Evolutionary conservation across 495 filamentous ascomycete genomes (phyloP), one percentile per base, ranked within the genome.

Genomic region (Alectoria sarmentosa): DNA sequence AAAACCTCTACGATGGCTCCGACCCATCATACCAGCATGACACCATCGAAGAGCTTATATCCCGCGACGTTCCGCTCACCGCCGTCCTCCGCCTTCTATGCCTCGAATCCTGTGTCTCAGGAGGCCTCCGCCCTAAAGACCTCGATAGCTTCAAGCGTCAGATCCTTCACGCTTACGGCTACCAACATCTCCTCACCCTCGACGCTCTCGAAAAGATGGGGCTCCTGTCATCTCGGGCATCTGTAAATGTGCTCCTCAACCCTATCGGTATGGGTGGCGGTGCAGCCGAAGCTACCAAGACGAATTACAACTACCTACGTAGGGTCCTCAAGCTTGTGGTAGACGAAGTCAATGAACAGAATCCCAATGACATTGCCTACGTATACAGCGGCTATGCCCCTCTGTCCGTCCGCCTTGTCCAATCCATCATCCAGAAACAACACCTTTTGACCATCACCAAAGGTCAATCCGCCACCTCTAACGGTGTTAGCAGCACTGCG

Each of bases 351-450:
- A 92, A 96, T 72, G 95, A 98, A 73, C 86, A 92, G 55, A 90
- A 96, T n/a, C 95, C 95, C 13, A 87, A 92, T 69, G 95, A 99
- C 66, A 90, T 98, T 66, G 90, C 95, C 14, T 99, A 98, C 71
- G 92, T 96, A 41, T 99, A 96, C 79, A 93, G 89, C 67, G 95
- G 95, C 55, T 98, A 97, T 73, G 95, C 95, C 9, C 94, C 95
- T 4, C 82, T 99, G 30, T 95, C 90, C 63, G 82, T 98, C 65
- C 90, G 95, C 21, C 84, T 99, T 23, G 88, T 99, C n/a, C 95
- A 99, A 76, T 94, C 90, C 69, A 82, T 98, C 41, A 74, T 98
- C 61, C 93, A 98, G 74, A 99, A 99, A 74, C 84, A 86, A 52
- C 89, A 90, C 66, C 80, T 93, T 46, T 77, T 88, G 8, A 37